phyloP scores from a whole-genome alignment of 2,329 filamentous ascomycete species.

The Pestalotiopsis sp. region DNA sequence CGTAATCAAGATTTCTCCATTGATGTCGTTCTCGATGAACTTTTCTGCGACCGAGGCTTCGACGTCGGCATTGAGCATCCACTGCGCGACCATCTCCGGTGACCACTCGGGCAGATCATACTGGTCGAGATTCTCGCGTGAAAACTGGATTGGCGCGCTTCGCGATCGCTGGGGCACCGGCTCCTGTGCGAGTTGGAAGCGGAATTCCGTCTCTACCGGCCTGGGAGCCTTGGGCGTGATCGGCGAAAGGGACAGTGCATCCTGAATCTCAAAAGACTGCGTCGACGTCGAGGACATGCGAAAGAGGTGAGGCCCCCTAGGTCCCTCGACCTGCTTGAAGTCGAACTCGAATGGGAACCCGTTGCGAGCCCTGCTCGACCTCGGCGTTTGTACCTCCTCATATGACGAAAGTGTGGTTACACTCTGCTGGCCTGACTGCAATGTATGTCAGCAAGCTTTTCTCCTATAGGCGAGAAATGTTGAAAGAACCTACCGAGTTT shows the following conservation, averaged over 20 bases:
- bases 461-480: too few species aligned
- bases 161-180: conserved; percentile 39
- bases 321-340: conserved; percentile 73
- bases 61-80: conserved; percentile 84
- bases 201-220: conserved; percentile 36
- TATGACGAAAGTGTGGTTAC: conserved; percentile 86
- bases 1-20: conserved; percentile 83
- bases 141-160: conserved; percentile 54
- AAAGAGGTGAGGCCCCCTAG: conserved; percentile 85
- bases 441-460: background rate
- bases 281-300: conserved; percentile 66
- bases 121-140: conserved; percentile 59
- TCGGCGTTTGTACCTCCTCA: conserved; percentile 80
- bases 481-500: conserved; percentile 63
- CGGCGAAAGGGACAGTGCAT: conserved; percentile 71
- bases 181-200: conserved; percentile 38
- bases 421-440: conserved; percentile 70
- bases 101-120: conserved; percentile 67
- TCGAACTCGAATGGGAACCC: conserved; percentile 64
- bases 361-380: conserved; percentile 62
- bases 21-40: conserved; percentile 92
- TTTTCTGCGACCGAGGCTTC: conserved; percentile 77
- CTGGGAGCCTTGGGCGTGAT: conserved; percentile 66
- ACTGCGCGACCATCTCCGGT: conserved; percentile 77
- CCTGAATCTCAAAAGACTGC: conserved; percentile 49